A percentile compares a stretch with the other conserved stretches of the same genome.
Conservation (phyloP, 2,329 filamentous ascomycete genomes). For the Elsinoe perseae region DNA sequence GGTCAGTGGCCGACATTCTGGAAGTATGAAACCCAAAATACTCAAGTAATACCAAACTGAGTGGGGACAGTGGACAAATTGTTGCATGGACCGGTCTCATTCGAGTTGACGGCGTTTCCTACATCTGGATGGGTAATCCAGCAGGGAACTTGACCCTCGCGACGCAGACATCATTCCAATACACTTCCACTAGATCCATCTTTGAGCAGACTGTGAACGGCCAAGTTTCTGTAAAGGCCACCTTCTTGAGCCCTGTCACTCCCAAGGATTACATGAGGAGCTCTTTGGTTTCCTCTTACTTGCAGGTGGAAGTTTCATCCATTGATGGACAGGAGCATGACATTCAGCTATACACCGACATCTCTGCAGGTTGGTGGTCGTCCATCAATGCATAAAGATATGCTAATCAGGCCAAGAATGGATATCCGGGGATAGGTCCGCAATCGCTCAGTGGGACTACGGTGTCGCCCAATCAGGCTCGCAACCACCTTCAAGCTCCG, state of each 20-base stretch:
- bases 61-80: conserved; percentile 14
- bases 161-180: conserved; percentile 57
- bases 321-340: conserved; percentile 55
- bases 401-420: conserved; percentile 49
- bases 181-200: conserved; percentile 64
- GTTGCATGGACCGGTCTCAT: conserved; percentile 41
- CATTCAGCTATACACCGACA: conserved; percentile 65
- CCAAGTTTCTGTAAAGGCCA: conserved; percentile 57
- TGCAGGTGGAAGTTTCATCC: conserved; percentile 56
- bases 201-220: conserved; percentile 59
- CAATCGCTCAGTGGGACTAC: conserved; percentile 56
- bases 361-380: conserved; percentile 53
- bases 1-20: conserved; percentile 64
- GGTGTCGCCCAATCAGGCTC: conserved; percentile 25
- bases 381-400: background rate
- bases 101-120: conserved; percentile 55
- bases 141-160: conserved; percentile 40
- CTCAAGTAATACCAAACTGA: background rate
- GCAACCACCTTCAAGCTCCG: background rate
- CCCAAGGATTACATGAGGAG: conserved; percentile 59
- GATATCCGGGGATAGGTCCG: conserved; percentile 54
- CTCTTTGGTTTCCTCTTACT: conserved; percentile 63
- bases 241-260: conserved; percentile 63
- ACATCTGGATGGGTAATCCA: conserved; percentile 61
- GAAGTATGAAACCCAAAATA: conserved; percentile 44